Evolutionary conservation across 176 grass and related monocot species (phyloP).

Genomic region (Canna indica): DNA sequence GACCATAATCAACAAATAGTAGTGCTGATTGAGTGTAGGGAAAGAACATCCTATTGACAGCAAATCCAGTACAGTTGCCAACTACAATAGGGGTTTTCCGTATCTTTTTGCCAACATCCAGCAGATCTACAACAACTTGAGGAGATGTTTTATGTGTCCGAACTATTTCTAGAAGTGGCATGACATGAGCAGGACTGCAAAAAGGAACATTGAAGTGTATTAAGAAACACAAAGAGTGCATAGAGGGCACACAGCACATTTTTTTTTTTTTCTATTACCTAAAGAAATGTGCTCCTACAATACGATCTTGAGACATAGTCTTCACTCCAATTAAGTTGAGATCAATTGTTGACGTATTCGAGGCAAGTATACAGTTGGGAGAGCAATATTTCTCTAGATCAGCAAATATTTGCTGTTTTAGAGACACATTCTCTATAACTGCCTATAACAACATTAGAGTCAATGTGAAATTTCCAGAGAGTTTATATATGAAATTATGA

Average conservation of each 20-base stretch:
- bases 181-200: constrained; percentile 76
- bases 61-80: constrained; percentile 88
- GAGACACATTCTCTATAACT: constrained; percentile 87
- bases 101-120: constrained; percentile 92
- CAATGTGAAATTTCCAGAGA: constrained; percentile 11
- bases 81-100: constrained; percentile 94
- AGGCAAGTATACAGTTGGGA: constrained; percentile 72
- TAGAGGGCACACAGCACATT: constrained; percentile 3
- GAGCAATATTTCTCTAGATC: constrained; percentile 87
- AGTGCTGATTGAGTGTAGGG: constrained; percentile 88
- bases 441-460: constrained; percentile 36
- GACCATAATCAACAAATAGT: constrained; percentile 59
- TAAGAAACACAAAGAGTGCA: constrained; percentile 32
- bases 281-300: constrained; percentile 93
- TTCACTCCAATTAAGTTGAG: constrained; percentile 88
- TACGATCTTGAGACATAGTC: constrained; percentile 64
- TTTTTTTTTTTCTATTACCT: constrained; percentile 57
- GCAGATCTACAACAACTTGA: constrained; percentile 73
- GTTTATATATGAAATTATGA: not conserved
- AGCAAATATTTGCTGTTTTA: constrained; percentile 94
- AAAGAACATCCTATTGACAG: constrained; percentile 99
- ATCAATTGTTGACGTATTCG: constrained; percentile 98
- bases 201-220: not conserved
- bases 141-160: constrained; percentile 63
- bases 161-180: constrained; percentile 97